Evolutionary conservation across 2,329 filamentous ascomycete species (phyloP).

Genomic region (Teratosphaeria pseudoeucalypti): DNA sequence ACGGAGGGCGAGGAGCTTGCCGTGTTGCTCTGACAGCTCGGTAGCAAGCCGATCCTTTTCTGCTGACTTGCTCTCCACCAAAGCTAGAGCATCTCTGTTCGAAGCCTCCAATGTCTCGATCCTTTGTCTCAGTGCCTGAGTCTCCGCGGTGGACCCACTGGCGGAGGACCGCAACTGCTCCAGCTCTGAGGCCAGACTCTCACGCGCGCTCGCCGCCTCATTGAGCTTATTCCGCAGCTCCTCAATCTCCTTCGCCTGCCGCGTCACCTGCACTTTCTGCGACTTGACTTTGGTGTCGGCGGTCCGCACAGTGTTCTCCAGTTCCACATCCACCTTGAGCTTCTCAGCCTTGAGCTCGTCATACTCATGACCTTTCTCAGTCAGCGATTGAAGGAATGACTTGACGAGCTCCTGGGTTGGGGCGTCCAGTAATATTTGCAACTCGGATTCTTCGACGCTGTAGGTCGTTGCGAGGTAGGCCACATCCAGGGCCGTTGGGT

Average conservation of each 20-base stretch:
- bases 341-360: slow-evolving; percentile 80
- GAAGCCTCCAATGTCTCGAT: slow-evolving; percentile 81
- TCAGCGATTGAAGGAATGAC: slow-evolving; percentile 62
- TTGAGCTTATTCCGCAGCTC: slow-evolving; percentile 71
- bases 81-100: slow-evolving; percentile 78
- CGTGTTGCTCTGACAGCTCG: slow-evolving; percentile 79
- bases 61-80: slow-evolving; percentile 80
- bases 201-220: slow-evolving; percentile 67
- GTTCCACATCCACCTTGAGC: slow-evolving; percentile 78
- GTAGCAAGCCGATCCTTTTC: slow-evolving; percentile 77
- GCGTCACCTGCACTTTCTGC: slow-evolving; percentile 71
- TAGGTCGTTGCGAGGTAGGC: slow-evolving; percentile 64
- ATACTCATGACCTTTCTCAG: slow-evolving; percentile 68
- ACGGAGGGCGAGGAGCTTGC: slow-evolving; percentile 73
- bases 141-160: slow-evolving; percentile 60
- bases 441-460: slow-evolving; percentile 53
- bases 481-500: slow-evolving; percentile 51
- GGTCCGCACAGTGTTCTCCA: slow-evolving; percentile 78
- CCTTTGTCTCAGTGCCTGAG: slow-evolving; percentile 67
- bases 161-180: slow-evolving; percentile 65
- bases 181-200: slow-evolving; percentile 70
- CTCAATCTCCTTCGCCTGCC: slow-evolving; percentile 72
- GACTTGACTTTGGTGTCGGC: slow-evolving; percentile 74
- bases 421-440: slow-evolving; percentile 51
- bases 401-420: slow-evolving; percentile 72